These are phyloP conservation scores for Aspergillus pseudotamarii DNA, from an alignment of 2,329 filamentous ascomycete species.

Conservation along the genomic window DNA sequence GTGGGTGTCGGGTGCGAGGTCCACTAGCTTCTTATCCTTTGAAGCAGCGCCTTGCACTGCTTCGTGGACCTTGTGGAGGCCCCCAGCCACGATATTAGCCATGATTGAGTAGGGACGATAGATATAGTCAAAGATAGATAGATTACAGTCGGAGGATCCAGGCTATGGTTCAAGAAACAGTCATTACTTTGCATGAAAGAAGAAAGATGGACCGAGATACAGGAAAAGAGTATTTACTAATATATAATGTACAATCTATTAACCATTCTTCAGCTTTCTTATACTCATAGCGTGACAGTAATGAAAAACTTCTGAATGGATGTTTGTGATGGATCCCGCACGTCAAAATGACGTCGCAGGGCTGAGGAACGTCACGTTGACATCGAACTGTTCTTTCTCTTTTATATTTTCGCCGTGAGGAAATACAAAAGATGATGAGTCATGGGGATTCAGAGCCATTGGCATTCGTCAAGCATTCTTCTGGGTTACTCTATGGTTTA, in stretches of 20 bases:
- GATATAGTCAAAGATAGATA: not conserved
- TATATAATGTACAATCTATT: too few relatives aligned
- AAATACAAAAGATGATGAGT: too few relatives aligned
- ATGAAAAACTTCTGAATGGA: not conserved
- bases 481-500: too few relatives aligned
- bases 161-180: not conserved
- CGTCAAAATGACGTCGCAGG: conserved; percentile 13
- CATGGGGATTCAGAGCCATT: too few relatives aligned
- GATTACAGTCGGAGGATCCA: not conserved
- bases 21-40: conserved; percentile 57
- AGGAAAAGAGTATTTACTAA: too few relatives aligned
- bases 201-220: not conserved
- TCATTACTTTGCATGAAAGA: not conserved
- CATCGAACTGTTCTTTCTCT: not conserved
- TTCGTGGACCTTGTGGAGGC: conserved; percentile 34
- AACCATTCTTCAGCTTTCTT: not conserved
- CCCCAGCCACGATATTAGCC: conserved; percentile 30
- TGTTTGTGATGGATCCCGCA: not conserved
- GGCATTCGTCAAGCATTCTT: too few relatives aligned
- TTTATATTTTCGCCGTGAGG: too few relatives aligned
- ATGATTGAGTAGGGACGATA: conserved; percentile 15
- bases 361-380: conserved; percentile 12
- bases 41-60: conserved; percentile 26
- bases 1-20: conserved; percentile 62
- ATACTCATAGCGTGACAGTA: not conserved